Conservation (phyloP, 176 grass and related monocot species). For the sorghum (Sorghum bicolor) region DNA sequence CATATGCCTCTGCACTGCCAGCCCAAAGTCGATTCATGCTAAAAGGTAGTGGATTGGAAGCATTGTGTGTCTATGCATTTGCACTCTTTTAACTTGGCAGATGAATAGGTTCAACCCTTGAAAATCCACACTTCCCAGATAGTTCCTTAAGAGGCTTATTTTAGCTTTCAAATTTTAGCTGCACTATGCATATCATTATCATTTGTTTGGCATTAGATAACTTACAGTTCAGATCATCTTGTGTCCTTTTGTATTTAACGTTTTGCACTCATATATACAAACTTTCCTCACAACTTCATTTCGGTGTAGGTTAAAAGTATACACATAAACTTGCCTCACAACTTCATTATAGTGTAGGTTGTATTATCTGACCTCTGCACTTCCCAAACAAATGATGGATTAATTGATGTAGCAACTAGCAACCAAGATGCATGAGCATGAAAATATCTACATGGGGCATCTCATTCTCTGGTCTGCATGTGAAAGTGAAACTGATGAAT, state of each 20-base stretch:
- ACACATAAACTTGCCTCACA: background rate
- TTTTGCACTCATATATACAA: background rate
- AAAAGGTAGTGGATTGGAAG: background rate
- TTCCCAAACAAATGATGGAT: background rate
- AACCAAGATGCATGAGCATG: constrained; percentile 11
- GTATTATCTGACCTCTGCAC: background rate
- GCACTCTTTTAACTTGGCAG: background rate
- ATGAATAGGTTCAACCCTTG: background rate
- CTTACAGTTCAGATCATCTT: background rate
- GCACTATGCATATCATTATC: background rate
- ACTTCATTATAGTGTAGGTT: background rate
- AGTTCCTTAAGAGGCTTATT: background rate
- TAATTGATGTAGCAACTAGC: background rate
- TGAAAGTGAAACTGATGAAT: background rate
- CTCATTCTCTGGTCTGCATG: background rate
- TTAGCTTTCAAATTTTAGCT: background rate
- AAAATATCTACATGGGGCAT: background rate
- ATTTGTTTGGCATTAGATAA: constrained; percentile 12
- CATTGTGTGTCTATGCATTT: background rate
- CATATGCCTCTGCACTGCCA: background rate
- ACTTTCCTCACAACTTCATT: background rate
- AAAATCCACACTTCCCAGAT: background rate
- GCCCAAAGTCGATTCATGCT: background rate
- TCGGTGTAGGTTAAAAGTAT: background rate
- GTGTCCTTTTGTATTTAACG: background rate